A percentile compares a stretch with the other conserved stretches of the same genome.
These are phyloP conservation scores for Ceratobasidium sp. DNA, from an alignment of 1,284 basidiomycete genomes.

Conservation along the genomic window DNA sequence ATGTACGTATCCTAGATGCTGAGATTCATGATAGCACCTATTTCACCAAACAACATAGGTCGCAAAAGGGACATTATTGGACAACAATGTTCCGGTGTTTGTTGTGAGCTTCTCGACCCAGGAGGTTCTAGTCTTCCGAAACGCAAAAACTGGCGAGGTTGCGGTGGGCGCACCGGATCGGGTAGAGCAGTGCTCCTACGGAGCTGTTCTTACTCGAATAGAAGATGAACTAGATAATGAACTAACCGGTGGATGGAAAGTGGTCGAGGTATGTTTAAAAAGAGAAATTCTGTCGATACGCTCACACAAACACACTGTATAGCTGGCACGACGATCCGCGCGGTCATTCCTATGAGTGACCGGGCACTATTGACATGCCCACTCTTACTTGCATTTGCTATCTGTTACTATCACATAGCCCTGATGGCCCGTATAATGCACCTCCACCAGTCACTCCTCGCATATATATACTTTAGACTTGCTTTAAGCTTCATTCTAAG, in stretches of 20 bases:
- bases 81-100: constrained; percentile 90
- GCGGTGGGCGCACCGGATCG: constrained; percentile 86
- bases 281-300: not conserved
- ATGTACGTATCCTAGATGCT: constrained; percentile 62
- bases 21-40: constrained; percentile 13
- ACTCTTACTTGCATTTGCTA: not conserved
- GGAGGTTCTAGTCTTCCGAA: constrained; percentile 91
- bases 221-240: constrained; percentile 89
- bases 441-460: constrained; percentile 28
- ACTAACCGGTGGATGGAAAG: constrained; percentile 97
- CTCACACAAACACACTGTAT: not conserved
- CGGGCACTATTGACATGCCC: too few species aligned
- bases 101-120: constrained; percentile 95
- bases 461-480: too few species aligned
- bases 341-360: constrained; percentile 52
- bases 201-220: constrained; percentile 87
- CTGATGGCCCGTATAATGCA: constrained; percentile 9
- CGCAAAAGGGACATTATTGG: constrained; percentile 78
- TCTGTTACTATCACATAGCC: not conserved
- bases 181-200: constrained; percentile 94
- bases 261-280: constrained; percentile 86
- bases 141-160: constrained; percentile 85
- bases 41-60: constrained; percentile 61
- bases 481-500: too few species aligned
- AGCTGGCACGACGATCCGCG: constrained; percentile 56